Evolutionary conservation across 768 basidiomycete genomes (phyloP).

Genomic region (Suillus occidentalis): DNA sequence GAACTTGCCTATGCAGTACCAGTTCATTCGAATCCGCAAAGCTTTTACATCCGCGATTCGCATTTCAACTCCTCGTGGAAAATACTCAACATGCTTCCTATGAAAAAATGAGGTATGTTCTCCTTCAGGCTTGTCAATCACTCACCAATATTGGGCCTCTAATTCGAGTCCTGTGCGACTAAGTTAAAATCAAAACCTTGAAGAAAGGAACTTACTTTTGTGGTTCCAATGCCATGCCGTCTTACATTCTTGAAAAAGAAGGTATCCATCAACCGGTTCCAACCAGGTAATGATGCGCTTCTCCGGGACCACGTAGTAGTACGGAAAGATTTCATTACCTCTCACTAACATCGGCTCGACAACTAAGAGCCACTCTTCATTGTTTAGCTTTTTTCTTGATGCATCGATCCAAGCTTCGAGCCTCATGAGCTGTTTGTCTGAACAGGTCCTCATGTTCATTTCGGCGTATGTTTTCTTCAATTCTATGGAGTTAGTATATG

Average conservation of each 20-base stretch:
- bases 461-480: not conserved
- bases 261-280: not conserved
- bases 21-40: not conserved
- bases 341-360: not conserved
- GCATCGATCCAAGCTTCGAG: not conserved
- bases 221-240: not conserved
- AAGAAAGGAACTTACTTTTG: not conserved
- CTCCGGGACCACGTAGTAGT: not conserved
- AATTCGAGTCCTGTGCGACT: not conserved
- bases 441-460: not conserved
- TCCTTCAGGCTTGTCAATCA: not conserved
- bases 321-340: not conserved
- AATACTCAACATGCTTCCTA: slow-evolving; percentile 1
- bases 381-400: not conserved
- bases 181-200: not conserved
- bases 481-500: too few species aligned
- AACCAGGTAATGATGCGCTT: not conserved
- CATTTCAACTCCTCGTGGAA: not conserved
- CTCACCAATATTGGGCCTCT: slow-evolving; percentile 1
- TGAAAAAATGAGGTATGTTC: not conserved
- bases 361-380: not conserved
- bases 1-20: not conserved
- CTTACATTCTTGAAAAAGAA: slow-evolving; percentile 2
- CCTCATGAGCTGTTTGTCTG: not conserved
- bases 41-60: not conserved